Percentiles rank a stretch among this genome's conserved stretches.
phyloP scores from a whole-genome alignment of 139 green algal species.

The Haematococcus sp. region DNA sequence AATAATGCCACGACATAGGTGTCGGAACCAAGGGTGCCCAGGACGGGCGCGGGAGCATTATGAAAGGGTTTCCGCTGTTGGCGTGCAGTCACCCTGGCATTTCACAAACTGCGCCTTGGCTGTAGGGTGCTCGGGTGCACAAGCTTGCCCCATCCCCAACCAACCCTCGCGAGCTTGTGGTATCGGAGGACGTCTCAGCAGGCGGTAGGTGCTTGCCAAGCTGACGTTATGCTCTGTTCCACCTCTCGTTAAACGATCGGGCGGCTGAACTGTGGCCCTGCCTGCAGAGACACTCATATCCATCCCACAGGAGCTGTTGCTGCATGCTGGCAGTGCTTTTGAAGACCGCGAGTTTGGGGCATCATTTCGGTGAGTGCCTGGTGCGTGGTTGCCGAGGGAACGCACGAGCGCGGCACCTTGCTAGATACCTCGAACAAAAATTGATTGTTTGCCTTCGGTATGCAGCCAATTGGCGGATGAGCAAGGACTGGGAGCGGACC shows the following conservation, averaged over 20 bases:
- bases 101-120: neutral
- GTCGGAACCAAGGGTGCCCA: no score
- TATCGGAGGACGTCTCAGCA: conserved; percentile 8
- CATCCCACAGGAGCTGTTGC: conserved; percentile 31
- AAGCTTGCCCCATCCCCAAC: neutral
- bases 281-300: conserved; percentile 11
- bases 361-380: conserved; percentile 2
- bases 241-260: neutral
- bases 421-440: no score
- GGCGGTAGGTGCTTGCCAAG: conserved; percentile 3
- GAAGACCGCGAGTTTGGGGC: conserved; percentile 16
- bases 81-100: no score
- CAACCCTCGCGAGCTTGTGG: neutral
- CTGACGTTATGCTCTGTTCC: neutral
- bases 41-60: no score
- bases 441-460: neutral
- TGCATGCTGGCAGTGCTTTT: conserved; percentile 16
- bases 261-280: neutral
- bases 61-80: no score
- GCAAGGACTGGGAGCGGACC: conserved; percentile 15
- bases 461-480: conserved; percentile 16
- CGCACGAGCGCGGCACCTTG: no score
- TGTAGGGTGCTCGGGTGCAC: conserved; percentile 1
- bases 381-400: no score
- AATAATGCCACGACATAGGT: no score